Conservation (phyloP, 2,329 filamentous ascomycete genomes). For the Apiospora arundinis region DNA sequence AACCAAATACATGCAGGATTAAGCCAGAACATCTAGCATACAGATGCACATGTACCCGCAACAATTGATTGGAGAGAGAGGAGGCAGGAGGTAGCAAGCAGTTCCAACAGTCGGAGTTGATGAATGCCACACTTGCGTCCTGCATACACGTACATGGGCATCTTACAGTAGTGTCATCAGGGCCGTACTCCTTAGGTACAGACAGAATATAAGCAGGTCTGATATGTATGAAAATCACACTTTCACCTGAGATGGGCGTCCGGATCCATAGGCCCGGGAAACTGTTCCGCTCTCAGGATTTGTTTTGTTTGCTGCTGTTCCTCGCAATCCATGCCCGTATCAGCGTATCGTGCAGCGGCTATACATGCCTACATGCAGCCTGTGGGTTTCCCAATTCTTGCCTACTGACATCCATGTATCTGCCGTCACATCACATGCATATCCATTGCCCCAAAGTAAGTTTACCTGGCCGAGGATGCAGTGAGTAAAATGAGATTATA, state of each 20-base stretch:
- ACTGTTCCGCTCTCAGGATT: background rate
- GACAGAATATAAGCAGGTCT: background rate
- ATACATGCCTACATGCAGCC: background rate
- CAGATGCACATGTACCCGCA: background rate
- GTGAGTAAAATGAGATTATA: constrained; percentile 3
- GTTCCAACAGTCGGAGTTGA: constrained; percentile 1
- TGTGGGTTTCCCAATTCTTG: background rate
- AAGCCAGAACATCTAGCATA: background rate
- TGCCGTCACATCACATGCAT: constrained; percentile 12
- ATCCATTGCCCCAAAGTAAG: background rate
- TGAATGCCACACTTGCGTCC: background rate
- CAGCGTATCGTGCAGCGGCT: background rate
- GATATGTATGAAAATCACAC: background rate
- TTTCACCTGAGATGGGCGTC: background rate
- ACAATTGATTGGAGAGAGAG: background rate
- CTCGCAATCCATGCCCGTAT: background rate
- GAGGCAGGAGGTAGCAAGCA: background rate
- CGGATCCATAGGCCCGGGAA: constrained; percentile 3
- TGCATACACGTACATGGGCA: background rate
- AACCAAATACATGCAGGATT: background rate
- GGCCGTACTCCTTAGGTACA: background rate
- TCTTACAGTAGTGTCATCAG: background rate
- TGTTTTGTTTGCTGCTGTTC: background rate
- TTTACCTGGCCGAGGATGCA: background rate
- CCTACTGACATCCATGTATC: background rate